Base-by-base conservation (phyloP, 2,329 filamentous ascomycete genomes). In the Epichloe gansuensis region DNA sequence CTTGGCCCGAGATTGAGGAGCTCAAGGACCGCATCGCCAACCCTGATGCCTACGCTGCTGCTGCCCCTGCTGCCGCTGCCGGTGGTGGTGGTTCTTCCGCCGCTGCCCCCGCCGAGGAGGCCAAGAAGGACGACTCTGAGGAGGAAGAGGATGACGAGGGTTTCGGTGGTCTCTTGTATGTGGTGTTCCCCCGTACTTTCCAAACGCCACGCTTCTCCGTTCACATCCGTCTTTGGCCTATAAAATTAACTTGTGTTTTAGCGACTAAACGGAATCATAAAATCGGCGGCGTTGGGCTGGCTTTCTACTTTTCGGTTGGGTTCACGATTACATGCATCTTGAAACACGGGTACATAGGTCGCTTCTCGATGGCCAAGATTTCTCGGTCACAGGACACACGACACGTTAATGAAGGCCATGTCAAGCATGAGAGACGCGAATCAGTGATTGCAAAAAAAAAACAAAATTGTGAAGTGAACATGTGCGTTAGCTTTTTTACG, bases 1-100 rank as follows among this genome's bases (percentile, higher is more conserved):
- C 82, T 74, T 98, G 93, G 91, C 84, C 90, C 65, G 89, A 88
- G 74, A 95, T 98, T 67, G 84, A 94, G 67, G 81, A 95, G 76
- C 86, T 98, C 77, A 98, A 98, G 87, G 93, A 98, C 78, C 89
- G 93, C 72, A 96, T 98, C 67, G 89, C 89, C 76, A 97, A 98
- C 83, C 94, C 94, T 63, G 93, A 98, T 52, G 89, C 89, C 52
- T 98, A 97, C 72, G 93, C 91, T 59, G 71, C 88, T 47, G 77
- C 90, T 60, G 89, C 85, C 60, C 89, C 91, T 54, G 81, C 70
- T 59, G 85, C 83, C 53, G 76, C 75, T 54, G 75, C 80, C 52
- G 76, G 74, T 54, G 73, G 73, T 50, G 68, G 36, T 21, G 36
- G 15, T 21, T 34, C 72, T 47, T 70, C 72, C 55, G 74, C 72